phyloP scores from a whole-genome alignment of 2,329 filamentous ascomycete species.

The Cladobotryum mycophilum region DNA sequence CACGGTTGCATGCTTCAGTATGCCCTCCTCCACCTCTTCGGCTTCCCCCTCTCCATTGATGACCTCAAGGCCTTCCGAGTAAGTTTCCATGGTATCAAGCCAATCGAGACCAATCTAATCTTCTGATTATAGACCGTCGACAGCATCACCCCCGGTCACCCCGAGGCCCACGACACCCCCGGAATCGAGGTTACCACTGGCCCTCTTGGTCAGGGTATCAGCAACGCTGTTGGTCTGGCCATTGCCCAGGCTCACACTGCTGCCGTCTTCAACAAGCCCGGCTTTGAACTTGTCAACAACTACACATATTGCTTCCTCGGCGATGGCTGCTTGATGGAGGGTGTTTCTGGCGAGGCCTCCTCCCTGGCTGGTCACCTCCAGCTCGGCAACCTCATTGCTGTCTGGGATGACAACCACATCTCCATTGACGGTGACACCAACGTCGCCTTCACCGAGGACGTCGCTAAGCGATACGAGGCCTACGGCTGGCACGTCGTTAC shows the following conservation, averaged over 20 bases:
- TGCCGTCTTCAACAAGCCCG: constrained; percentile 93
- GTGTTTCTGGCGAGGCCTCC: constrained; percentile 86
- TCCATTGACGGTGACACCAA: constrained; percentile 93
- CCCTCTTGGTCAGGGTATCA: constrained; percentile 93
- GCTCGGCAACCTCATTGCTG: constrained; percentile 91
- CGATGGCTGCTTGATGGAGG: constrained; percentile 98
- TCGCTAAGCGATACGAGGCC: constrained; percentile 86
- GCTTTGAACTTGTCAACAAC: constrained; percentile 87
- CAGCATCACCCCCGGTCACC: constrained; percentile 88
- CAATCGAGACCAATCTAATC: constrained; percentile 10
- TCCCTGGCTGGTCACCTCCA: constrained; percentile 93
- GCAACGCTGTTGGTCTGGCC: constrained; percentile 95
- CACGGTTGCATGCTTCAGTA: constrained; percentile 99
- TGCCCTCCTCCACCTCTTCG: constrained; percentile 93
- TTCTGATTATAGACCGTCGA: constrained; percentile 39
- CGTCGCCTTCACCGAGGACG: constrained; percentile 94
- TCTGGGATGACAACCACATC: constrained; percentile 99
- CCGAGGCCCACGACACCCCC: constrained; percentile 92
- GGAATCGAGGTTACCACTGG: constrained; percentile 98
- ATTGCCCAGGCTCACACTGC: constrained; percentile 91
- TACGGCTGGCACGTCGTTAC: constrained; percentile 92
- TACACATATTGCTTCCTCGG: constrained; percentile 96
- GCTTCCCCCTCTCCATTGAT: constrained; percentile 78
- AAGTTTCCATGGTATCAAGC: constrained; percentile 35
- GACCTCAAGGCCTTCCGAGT: constrained; percentile 96